phyloP scores from a whole-genome alignment of 352 stramenopile species.

The Phytophthora cactorum region DNA sequence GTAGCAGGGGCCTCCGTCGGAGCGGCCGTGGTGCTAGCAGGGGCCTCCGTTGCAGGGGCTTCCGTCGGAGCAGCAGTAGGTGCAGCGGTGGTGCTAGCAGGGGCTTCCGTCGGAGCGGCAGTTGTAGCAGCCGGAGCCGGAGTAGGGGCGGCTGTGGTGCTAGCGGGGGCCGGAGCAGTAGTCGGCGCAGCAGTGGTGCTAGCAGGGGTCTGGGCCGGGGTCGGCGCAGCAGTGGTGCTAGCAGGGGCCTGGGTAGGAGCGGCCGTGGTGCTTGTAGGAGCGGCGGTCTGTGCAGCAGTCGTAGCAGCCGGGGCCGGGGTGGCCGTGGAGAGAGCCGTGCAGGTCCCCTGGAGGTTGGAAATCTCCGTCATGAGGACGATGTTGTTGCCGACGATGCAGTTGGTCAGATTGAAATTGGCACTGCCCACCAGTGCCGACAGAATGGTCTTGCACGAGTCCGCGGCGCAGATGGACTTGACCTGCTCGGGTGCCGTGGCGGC shows the following conservation, averaged over 20 bases:
- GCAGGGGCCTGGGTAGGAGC: too few species aligned
- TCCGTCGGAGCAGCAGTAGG: too few species aligned
- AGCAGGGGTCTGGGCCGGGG: neutral
- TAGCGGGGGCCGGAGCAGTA: too few species aligned
- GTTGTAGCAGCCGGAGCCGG: constrained; percentile 3
- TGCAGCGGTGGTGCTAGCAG: too few species aligned
- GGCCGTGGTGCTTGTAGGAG: constrained; percentile 19
- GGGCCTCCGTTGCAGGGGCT: neutral
- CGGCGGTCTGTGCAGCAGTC: neutral
- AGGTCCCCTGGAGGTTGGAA: constrained; percentile 46
- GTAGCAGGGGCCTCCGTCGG: neutral
- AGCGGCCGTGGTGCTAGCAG: neutral
- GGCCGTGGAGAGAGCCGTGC: constrained; percentile 33
- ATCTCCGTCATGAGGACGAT: constrained; percentile 61
- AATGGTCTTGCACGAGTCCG: constrained; percentile 49
- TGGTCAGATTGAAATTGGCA: constrained; percentile 55
- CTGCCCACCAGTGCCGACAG: constrained; percentile 51
- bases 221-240: neutral
- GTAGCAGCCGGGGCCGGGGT: neutral
- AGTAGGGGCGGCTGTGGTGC: constrained; percentile 4
- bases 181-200: neutral
- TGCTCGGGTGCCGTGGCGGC: constrained; percentile 40
- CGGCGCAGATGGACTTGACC: constrained; percentile 50
- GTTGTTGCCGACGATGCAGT: constrained; percentile 62
- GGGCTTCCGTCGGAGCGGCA: constrained; percentile 2